Percentiles rank a stretch among this genome's conserved stretches.
Evolutionary conservation across 257 asterid species (phyloP).

Genomic region (Lycium ferocissimum): DNA sequence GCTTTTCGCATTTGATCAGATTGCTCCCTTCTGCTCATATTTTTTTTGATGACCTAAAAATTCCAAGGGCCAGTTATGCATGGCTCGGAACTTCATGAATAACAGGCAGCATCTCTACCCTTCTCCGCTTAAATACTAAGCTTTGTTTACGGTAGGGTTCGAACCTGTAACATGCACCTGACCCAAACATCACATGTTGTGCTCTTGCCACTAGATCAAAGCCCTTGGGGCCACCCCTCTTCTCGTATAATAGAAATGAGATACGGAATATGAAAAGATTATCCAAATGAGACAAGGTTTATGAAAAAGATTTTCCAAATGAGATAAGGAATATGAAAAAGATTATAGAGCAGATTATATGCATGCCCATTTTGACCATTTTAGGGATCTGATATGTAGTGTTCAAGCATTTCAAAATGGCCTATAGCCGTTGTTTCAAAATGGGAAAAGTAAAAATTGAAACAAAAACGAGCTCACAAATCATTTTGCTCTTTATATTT

Average conservation of each 20-base stretch:
- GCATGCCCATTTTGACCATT: not conserved
- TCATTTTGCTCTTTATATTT: not conserved
- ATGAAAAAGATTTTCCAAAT: too few species aligned
- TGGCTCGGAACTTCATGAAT: not conserved
- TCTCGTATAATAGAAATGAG: not conserved
- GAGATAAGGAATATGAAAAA: not conserved
- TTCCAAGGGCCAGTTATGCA: not conserved
- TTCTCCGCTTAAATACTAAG: not conserved
- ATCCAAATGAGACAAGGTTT: not conserved
- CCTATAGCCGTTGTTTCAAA: not conserved
- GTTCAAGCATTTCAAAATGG: not conserved
- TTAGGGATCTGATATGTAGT: not conserved
- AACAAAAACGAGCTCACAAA: not conserved
- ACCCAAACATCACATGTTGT: not conserved
- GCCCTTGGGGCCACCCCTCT: not conserved
- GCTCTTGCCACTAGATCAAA: not conserved
- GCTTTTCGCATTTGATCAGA: too few species aligned
- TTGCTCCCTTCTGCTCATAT: not conserved
- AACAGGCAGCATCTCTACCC: not conserved
- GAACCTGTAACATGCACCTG: not conserved
- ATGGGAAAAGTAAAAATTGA: not conserved
- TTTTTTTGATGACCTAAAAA: not conserved
- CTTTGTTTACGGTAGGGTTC: not conserved
- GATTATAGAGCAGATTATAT: not conserved
- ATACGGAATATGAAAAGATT: not conserved